Evolutionary conservation across 106 monocot species (phyloP).

Genomic region (Dendrobium officinale): DNA sequence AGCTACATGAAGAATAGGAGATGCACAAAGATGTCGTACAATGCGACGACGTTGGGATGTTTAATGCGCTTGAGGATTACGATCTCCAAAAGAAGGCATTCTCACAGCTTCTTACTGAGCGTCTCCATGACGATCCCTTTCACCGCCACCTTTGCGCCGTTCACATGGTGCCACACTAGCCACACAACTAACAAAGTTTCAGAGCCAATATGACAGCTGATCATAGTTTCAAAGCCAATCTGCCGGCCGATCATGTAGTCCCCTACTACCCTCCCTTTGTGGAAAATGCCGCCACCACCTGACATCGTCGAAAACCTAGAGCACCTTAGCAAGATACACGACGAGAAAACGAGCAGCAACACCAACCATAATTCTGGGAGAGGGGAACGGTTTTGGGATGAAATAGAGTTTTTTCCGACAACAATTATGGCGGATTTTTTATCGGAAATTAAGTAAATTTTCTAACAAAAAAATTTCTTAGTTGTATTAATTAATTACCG

Average conservation of each 20-base stretch:
- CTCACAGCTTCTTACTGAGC: slow-evolving; percentile 73
- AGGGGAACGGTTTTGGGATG: no score
- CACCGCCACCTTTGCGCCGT: slow-evolving; percentile 64
- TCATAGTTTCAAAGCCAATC: slow-evolving; percentile 76
- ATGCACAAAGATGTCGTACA: slow-evolving; percentile 48
- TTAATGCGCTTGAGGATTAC: slow-evolving; percentile 53
- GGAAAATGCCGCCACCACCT: slow-evolving; percentile 7
- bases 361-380: no score
- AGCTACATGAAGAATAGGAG: no score
- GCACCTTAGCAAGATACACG: no score
- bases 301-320: slow-evolving; percentile 20
- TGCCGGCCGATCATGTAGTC: slow-evolving; percentile 64
- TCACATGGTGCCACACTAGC: slow-evolving; percentile 56
- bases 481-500: no score
- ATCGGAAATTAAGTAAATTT: no score
- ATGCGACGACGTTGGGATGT: slow-evolving; percentile 71
- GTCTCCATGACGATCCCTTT: slow-evolving; percentile 81
- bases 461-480: no score
- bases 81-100: slow-evolving; percentile 79
- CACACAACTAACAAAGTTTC: slow-evolving; percentile 85
- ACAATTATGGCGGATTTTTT: no score
- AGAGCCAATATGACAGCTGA: slow-evolving; percentile 64
- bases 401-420: no score
- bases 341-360: no score
- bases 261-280: slow-evolving; percentile 53